Base-by-base conservation (phyloP, 306 rosid species). In the Pueraria montana region DNA sequence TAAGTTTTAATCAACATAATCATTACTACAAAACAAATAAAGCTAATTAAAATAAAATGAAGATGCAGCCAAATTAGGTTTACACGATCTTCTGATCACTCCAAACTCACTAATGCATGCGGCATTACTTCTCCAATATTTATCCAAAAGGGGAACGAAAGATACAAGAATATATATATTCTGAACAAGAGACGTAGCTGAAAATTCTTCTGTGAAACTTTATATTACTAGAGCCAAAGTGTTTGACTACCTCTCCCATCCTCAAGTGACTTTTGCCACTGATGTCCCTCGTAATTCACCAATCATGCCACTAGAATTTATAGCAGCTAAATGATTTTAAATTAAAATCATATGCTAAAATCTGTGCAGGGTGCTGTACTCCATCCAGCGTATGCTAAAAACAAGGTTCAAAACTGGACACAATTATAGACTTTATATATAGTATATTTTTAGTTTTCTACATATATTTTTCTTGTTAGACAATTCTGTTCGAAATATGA, bases 51-150 rank as follows among this genome's bases (percentile, higher is more conserved):
- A 74, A 74, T 34, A 50, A 21, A 62, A 59, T 72, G 38, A 88
- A 76, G 84, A 86, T 82, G 55, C 74, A 8, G 80, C 85, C 89
- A 88, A 86, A 74, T 69, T 45, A 73, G 53, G 52, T 70, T 78
- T 71, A 72, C n/a, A 61, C 58, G 80, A 50, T 73, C 40, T 68
- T 78, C 50, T 77, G 34, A 30, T 81, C 76, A 16, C 58, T 73
- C 52, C 63, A 76, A 84, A 18, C 82, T 56, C 66, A 27, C 42
- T 63, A 69, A 69, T 46, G 65, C 11, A 34, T 10, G 70, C 34
- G 23, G 36, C 82, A 68, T 55, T 27, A 64, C 14, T 78, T 78
- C 40, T 67, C 3, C 46, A 73, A 38, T 73, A 63, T 79, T 64
- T 73, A 62, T 49, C 63, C 53, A 55, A 64, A 72, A 72, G 14